Percentiles rank a stretch among this genome's conserved stretches.
Conservation (phyloP, 345 rosid genomes). For the Aquilaria malaccensis region DNA sequence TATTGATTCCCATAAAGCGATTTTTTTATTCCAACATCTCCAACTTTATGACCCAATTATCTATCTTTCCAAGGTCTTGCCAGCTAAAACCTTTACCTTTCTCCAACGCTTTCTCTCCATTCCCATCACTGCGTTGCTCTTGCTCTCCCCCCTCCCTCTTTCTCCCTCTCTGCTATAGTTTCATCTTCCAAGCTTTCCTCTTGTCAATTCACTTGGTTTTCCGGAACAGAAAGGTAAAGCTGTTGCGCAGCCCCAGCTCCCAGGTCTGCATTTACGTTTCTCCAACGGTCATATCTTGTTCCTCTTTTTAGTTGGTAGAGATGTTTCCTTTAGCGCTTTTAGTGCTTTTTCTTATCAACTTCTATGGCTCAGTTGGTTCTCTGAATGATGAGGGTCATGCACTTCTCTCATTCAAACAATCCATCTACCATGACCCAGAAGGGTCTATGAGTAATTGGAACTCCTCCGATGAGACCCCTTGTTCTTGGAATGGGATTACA, state of each 20-base stretch:
- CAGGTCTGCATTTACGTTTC: constrained; percentile 4
- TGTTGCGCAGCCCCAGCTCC: constrained; percentile 3
- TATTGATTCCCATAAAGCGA: too few species aligned
- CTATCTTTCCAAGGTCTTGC: constrained; percentile 15
- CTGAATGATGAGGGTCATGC: constrained; percentile 69
- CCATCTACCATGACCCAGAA: constrained; percentile 62
- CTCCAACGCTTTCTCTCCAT: constrained; percentile 13
- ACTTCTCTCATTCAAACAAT: constrained; percentile 64
- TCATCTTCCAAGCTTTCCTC: constrained; percentile 16
- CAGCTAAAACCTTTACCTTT: constrained; percentile 22
- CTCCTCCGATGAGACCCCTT: constrained; percentile 61
- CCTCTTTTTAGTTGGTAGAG: constrained; percentile 8
- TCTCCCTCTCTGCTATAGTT: background rate
- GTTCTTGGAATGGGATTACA: constrained; percentile 91
- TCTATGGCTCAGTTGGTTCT: constrained; percentile 17
- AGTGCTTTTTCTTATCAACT: constrained; percentile 29
- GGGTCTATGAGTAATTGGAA: constrained; percentile 81
- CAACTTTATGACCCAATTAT: background rate
- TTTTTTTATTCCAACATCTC: too few species aligned
- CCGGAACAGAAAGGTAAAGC: constrained; percentile 21
- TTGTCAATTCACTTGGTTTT: constrained; percentile 13
- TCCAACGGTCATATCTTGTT: constrained; percentile 23
- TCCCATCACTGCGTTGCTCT: constrained; percentile 17
- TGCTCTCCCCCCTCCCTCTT: constrained; percentile 6
- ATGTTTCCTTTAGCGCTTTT: constrained; percentile 30